phyloP scores from a whole-genome alignment of 2,329 filamentous ascomycete species.

The Phoma sp. region DNA sequence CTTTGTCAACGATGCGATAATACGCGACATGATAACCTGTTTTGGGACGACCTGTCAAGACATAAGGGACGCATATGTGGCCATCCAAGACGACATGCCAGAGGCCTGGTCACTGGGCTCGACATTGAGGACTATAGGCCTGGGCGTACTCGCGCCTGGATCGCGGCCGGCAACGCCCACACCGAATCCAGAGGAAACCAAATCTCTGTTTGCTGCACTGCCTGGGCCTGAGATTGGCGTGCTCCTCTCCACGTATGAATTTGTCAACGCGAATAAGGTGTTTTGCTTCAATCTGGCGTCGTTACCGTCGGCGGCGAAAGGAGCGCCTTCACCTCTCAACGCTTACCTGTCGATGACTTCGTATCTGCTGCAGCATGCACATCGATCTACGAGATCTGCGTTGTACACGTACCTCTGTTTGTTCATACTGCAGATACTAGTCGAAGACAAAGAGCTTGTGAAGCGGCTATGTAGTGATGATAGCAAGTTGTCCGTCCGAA shows the following conservation, averaged over 20 bases:
- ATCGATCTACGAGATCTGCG: slow-evolving; percentile 78
- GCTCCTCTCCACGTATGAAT: slow-evolving; percentile 88
- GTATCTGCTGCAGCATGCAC: slow-evolving; percentile 91
- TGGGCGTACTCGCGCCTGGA: slow-evolving; percentile 76
- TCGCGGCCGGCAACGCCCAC: slow-evolving; percentile 65
- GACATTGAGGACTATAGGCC: slow-evolving; percentile 83
- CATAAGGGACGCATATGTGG: slow-evolving; percentile 78
- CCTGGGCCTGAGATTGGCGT: slow-evolving; percentile 81
- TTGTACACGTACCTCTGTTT: slow-evolving; percentile 87
- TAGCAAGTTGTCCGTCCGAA: slow-evolving; percentile 73
- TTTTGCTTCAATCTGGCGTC: slow-evolving; percentile 87
- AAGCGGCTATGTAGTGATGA: slow-evolving; percentile 86
- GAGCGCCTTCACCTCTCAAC: slow-evolving; percentile 76
- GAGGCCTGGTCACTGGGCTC: slow-evolving; percentile 86
- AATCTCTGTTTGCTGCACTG: slow-evolving; percentile 80
- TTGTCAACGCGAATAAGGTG: slow-evolving; percentile 91
- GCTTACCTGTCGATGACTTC: slow-evolving; percentile 88
- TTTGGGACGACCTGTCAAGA: slow-evolving; percentile 75
- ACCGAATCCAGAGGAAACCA: slow-evolving; percentile 80
- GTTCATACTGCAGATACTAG: slow-evolving; percentile 82
- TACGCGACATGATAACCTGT: slow-evolving; percentile 79
- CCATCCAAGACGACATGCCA: slow-evolving; percentile 87
- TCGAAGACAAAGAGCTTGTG: slow-evolving; percentile 83
- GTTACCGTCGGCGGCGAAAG: slow-evolving; percentile 65
- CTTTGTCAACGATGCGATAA: slow-evolving; percentile 90